Percentiles rank a stretch among this genome's conserved stretches.
Evolutionary conservation across 2,329 filamentous ascomycete species (phyloP).

Genomic region (Plectosphaerella plurivora): DNA sequence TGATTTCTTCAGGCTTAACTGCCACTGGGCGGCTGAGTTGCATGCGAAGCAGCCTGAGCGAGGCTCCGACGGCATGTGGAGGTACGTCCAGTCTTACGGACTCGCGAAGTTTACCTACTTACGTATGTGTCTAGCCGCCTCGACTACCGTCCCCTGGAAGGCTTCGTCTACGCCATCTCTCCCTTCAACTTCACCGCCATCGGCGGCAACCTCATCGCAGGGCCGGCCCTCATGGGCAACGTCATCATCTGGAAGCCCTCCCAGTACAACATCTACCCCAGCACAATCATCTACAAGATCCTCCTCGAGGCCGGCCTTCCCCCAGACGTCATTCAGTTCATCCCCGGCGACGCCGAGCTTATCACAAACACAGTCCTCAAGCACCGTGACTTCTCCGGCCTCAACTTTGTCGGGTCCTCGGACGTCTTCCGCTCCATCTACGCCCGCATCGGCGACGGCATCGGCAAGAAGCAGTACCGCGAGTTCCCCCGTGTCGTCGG

Average conservation of each 20-base stretch:
- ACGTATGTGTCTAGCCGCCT: conserved; percentile 15
- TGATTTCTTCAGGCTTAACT: conserved; percentile 30
- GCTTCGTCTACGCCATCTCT: conserved; percentile 34
- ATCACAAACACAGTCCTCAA: conserved; percentile 26
- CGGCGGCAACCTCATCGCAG: conserved; percentile 28
- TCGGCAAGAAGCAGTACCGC: conserved; percentile 22
- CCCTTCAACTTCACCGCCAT: conserved; percentile 40
- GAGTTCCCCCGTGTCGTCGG: conserved; percentile 41
- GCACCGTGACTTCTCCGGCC: conserved; percentile 29
- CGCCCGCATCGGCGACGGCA: conserved; percentile 20
- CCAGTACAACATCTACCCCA: conserved; percentile 25
- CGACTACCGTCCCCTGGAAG: conserved; percentile 33
- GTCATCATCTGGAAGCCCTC: conserved; percentile 38
- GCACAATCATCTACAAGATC: conserved; percentile 30
- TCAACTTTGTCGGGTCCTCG: conserved; percentile 32
- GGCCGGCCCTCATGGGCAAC: conserved; percentile 31
- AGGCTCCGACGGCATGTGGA: conserved; percentile 24
- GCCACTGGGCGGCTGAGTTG: conserved; percentile 25
- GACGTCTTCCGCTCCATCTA: conserved; percentile 29
- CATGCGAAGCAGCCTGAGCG: conserved; percentile 27
- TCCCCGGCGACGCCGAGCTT: conserved; percentile 30
- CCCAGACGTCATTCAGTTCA: conserved; percentile 29
- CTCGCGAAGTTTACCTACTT: too few relatives aligned
- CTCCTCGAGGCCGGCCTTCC: conserved; percentile 34
- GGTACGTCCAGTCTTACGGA: too few relatives aligned